Base-by-base conservation (phyloP, 139 green algal species). In the Ulvella scutata region DNA sequence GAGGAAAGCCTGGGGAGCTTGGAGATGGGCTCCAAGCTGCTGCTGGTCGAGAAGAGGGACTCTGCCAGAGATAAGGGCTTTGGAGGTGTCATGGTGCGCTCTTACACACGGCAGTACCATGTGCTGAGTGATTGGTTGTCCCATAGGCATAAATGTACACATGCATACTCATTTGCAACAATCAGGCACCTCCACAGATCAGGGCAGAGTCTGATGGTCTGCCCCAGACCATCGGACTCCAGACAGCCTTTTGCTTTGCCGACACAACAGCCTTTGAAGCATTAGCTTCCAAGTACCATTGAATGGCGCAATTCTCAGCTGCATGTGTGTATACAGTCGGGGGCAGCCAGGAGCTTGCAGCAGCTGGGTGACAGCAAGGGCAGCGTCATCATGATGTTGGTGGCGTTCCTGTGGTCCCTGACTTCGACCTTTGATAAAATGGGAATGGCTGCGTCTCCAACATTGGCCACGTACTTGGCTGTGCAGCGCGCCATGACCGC, bases 11-110 rank as follows among this genome's bases (percentile, higher is more conserved):
- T 67, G 4, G 33, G 31, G 51, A 29, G 51, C 13, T 26, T 67
- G 31, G 51, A 67, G 51, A 67, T 67, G 51, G 51, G 51, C 13
- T 67, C 51, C 51, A 67, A 67, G 51, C 51, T 67, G 51, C 51
- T 67, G 6, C 31, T 67, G n/a, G n/a, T n/a, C n/a, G n/a, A n/a
- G 4, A 67, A 36, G 51, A 67, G 51, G 7, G 51, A 67, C 20
- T 7, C 51, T 36, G 51, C n/a, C n/a, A 26, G n/a, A 34, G 33
- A 67, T n/a, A 67, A 67, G 1, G 51, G 51, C 17, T 26, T 67
- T 6, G 17, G n/a, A 36, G 51, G 51, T n/a, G 51, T 67, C n/a
- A 26, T 67, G 51, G 51, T 67, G 51, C 20, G 51, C 20, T 36
- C 51, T 1, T 36, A 67, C 51, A 29, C 51, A 31, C 9, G 33